These are phyloP conservation scores for Monosporozyma servazzii DNA, from an alignment of 805 yeast genomes.

Conservation along the genomic window DNA sequence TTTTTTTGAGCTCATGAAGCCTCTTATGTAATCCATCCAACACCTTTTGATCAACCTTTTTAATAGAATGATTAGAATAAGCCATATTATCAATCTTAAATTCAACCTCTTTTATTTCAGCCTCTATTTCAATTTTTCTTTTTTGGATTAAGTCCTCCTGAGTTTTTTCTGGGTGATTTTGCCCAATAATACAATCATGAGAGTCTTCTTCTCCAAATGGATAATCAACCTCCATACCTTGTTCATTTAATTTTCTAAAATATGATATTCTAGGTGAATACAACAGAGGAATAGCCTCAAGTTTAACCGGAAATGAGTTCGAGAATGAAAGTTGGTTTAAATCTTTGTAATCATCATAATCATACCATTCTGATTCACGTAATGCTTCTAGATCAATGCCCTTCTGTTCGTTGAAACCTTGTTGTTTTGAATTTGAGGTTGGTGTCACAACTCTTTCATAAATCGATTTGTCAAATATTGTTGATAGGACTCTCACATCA, in stretches of 20 bases:
- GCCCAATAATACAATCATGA: conserved; percentile 46
- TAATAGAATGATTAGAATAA: not conserved
- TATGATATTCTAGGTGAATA: conserved; percentile 53
- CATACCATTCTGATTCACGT: conserved; percentile 47
- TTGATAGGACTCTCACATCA: conserved; percentile 59
- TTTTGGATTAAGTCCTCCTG: conserved; percentile 39
- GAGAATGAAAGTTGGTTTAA: conserved; percentile 42
- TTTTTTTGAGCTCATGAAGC: conserved; percentile 27
- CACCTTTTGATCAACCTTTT: conserved; percentile 2
- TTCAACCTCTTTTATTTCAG: conserved; percentile 27
- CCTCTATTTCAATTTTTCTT: conserved; percentile 33
- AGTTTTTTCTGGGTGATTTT: conserved; percentile 45
- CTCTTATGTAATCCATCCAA: conserved; percentile 15
- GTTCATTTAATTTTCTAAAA: conserved; percentile 43
- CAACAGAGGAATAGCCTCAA: conserved; percentile 39
- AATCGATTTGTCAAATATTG: conserved; percentile 51
- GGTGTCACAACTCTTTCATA: conserved; percentile 32
- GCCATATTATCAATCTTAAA: conserved; percentile 6
- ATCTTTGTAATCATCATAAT: conserved; percentile 67
- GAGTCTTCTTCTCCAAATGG: conserved; percentile 54
- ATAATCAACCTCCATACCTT: conserved; percentile 34
- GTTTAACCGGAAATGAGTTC: conserved; percentile 32
- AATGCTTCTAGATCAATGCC: conserved; percentile 4
- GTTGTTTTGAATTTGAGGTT: not conserved
- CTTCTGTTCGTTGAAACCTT: not conserved